phyloP scores from a whole-genome alignment of 331 rosid species.

The Saraca asoca region DNA sequence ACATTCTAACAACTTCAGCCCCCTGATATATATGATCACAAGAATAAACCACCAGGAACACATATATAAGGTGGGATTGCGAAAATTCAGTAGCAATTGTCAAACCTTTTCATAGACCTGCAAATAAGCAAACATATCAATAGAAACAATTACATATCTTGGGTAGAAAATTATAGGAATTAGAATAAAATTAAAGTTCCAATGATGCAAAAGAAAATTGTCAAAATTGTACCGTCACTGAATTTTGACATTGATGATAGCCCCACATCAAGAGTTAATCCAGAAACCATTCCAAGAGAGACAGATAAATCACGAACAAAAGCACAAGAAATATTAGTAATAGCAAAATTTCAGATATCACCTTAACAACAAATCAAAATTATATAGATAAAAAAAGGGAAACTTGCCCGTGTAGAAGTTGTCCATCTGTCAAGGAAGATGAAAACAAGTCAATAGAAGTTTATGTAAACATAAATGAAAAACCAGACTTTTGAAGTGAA shows the following conservation, averaged over 20 bases:
- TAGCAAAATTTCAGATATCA: conserved; percentile 23
- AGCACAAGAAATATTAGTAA: conserved; percentile 13
- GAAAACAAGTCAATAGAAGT: conserved; percentile 33
- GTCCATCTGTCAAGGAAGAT: conserved; percentile 80
- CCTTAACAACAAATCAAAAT: conserved; percentile 16
- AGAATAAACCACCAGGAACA: conserved; percentile 38
- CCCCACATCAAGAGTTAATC: conserved; percentile 48
- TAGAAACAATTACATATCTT: conserved; percentile 35
- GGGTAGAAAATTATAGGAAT: conserved; percentile 13
- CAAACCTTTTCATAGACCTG: conserved; percentile 96
- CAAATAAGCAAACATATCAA: conserved; percentile 32
- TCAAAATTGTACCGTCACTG: conserved; percentile 88
- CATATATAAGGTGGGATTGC: conserved; percentile 28
- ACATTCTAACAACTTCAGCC: conserved; percentile 99
- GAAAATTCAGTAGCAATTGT: conserved; percentile 33
- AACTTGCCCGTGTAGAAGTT: conserved; percentile 93
- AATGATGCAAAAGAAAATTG: conserved; percentile 14
- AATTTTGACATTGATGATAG: conserved; percentile 48
- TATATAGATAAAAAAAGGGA: conserved; percentile 22
- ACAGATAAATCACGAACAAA: conserved; percentile 42
- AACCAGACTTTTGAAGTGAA: conserved; percentile 12
- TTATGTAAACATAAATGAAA: conserved; percentile 28
- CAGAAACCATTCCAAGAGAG: conserved; percentile 40
- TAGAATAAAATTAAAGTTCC: conserved; percentile 13
- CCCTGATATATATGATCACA: conserved; percentile 64